These are phyloP conservation scores for Colletotrichum theobromicola DNA, from an alignment of 2,329 filamentous ascomycete genomes.

Conservation along the genomic window DNA sequence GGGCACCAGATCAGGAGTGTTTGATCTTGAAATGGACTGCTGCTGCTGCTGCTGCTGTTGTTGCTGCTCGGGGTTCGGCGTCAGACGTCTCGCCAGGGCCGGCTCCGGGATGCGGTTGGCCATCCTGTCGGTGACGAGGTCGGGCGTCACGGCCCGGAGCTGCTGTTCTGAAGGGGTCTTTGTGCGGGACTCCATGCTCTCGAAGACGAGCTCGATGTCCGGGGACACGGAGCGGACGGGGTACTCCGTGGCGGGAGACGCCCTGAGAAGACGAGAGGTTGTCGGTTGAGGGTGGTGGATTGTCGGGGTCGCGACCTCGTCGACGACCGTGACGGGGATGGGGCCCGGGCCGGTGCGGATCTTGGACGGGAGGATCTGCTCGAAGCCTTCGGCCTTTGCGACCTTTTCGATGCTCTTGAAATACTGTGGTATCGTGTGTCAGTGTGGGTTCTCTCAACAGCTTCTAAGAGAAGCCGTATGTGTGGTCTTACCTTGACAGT, in stretches of 20 bases:
- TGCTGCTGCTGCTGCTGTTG: slow-evolving; percentile 33
- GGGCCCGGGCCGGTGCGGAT: slow-evolving; percentile 57
- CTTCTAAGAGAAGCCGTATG: no score
- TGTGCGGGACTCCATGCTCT: slow-evolving; percentile 17
- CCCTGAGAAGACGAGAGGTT: slow-evolving; percentile 59
- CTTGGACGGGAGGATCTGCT: slow-evolving; percentile 61
- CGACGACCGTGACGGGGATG: slow-evolving; percentile 43
- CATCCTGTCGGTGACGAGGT: slow-evolving; percentile 63
- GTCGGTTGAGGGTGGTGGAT: slow-evolving; percentile 61
- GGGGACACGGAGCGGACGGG: slow-evolving; percentile 48
- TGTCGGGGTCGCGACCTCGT: slow-evolving; percentile 47
- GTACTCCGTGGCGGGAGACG: slow-evolving; percentile 60
- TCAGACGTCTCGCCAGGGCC: slow-evolving; percentile 46
- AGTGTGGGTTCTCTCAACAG: no score
- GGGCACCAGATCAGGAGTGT: slow-evolving; percentile 63
- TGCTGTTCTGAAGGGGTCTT: slow-evolving; percentile 45
- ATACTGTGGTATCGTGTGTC: slow-evolving; percentile 48
- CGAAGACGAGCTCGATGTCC: slow-evolving; percentile 17
- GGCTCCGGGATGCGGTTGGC: slow-evolving; percentile 60
- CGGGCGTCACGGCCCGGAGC: slow-evolving; percentile 52
- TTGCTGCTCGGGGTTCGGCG: slow-evolving; percentile 53
- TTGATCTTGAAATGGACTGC: slow-evolving; percentile 21
- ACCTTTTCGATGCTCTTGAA: slow-evolving; percentile 76
- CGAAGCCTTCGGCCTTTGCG: slow-evolving; percentile 60
- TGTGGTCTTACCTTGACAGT: slow-evolving; percentile 63